Evolutionary conservation across 768 basidiomycete species (phyloP), one percentile per base, ranked within the genome.

Genomic region (Cyclocybe cylindracea): DNA sequence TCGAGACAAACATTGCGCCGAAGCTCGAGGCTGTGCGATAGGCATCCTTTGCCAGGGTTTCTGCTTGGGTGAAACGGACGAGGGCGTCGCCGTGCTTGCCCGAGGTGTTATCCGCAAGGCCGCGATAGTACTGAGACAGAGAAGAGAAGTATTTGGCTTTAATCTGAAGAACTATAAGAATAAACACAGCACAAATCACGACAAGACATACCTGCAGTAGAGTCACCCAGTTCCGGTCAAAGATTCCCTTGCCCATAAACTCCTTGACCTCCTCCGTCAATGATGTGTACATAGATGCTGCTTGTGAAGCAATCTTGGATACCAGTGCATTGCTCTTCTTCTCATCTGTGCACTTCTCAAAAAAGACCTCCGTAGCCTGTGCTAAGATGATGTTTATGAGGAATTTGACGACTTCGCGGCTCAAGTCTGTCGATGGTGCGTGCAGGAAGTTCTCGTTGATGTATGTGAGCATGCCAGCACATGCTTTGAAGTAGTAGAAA

Each of bases 381-480:
- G 92, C 94, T 11, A 92, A 76, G 65, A 94, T 94, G 59, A 96
- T 54, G n/a, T 83, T 83, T 1, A 94, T 85, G 36, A 97, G 77
- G 59, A 96, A 91, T 69, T 96, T 95, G 77, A 99, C 81, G 49
- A 98, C 92, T 53, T 98, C 96, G 14, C 93, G 80, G 62, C 87
- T 89, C 40, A 98, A 82, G 71, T 98, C 97, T 1, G 92, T 97
- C 16, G 91, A 94, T 0, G 97, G 97, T 0, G 96, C 97, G 62
- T 99, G 97, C 0, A 99, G 76, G 69, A 99, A 99, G 80, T 99
- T 98, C 70, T 99, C 97, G 73, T 98, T 98, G 76, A 99, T 94
- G 68, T 98, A 99, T 5, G 87, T 93, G 64, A 98, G 84, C 93
- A 99, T 97, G 14, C 97, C 97, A 2, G 95, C 92, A 38, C 90